Evolutionary conservation across 2,329 filamentous ascomycete species (phyloP).

Genomic region (Aspergillaceae sp.): DNA sequence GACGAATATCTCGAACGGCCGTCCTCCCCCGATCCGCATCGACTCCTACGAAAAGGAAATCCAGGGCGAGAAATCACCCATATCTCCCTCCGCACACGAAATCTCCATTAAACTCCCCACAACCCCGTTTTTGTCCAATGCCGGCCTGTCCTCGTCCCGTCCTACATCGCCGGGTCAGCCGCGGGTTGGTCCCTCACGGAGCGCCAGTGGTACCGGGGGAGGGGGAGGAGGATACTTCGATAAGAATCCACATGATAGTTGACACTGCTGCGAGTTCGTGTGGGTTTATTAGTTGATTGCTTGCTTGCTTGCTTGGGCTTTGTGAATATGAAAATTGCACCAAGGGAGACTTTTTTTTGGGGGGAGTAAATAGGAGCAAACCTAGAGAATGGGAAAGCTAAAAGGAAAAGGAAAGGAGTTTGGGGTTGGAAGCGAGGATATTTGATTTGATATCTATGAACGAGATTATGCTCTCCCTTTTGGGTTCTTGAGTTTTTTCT

Average conservation of each 20-base stretch:
- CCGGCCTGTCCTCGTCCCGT: constrained; percentile 45
- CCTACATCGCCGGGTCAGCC: constrained; percentile 44
- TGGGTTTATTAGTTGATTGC: too few relatives aligned
- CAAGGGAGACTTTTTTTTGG: background rate
- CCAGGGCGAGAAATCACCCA: constrained; percentile 38
- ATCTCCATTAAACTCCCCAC: constrained; percentile 39
- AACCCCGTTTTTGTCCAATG: constrained; percentile 41
- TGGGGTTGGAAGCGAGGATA: background rate
- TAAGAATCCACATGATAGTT: constrained; percentile 19
- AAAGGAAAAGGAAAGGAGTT: background rate
- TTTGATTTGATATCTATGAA: too few relatives aligned
- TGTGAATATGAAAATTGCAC: too few relatives aligned
- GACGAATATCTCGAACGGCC: constrained; percentile 42
- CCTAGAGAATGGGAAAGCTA: background rate
- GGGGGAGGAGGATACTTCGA: constrained; percentile 26
- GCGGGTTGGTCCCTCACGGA: constrained; percentile 32
- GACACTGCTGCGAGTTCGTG: constrained; percentile 1
- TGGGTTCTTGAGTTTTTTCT: too few relatives aligned
- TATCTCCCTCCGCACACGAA: constrained; percentile 31
- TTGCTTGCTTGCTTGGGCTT: too few relatives aligned
- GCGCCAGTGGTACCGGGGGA: constrained; percentile 13
- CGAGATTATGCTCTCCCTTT: too few relatives aligned
- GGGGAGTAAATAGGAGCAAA: constrained; percentile 14
- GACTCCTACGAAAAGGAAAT: constrained; percentile 69
- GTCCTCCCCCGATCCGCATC: constrained; percentile 46